Evolutionary conservation across 1,284 basidiomycete genomes (phyloP).

Genomic region (Irpex rosettiformis): DNA sequence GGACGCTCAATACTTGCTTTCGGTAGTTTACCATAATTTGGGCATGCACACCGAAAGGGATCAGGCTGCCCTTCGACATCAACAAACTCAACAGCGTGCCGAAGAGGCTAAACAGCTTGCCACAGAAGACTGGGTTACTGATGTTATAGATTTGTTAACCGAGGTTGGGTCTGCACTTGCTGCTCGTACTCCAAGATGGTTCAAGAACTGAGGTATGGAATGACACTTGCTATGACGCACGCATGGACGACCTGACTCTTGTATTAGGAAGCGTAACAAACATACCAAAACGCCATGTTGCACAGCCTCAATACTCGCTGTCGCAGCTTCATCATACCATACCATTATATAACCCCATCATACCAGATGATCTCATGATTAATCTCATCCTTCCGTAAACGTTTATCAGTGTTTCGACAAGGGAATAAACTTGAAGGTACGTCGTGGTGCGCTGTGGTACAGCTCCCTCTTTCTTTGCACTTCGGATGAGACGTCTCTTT

Average conservation of each 20-base stretch:
- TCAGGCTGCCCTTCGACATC: conserved; percentile 46
- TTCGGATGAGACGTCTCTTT: too few species aligned
- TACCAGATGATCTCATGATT: conserved; percentile 17
- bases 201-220: not conserved
- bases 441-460: conserved; percentile 20
- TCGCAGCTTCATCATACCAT: conserved; percentile 20
- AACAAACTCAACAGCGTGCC: conserved; percentile 39
- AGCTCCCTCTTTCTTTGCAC: too few species aligned
- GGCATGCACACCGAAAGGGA: conserved; percentile 54
- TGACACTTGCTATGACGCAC: not conserved
- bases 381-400: conserved; percentile 13
- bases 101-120: conserved; percentile 38
- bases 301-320: conserved; percentile 21
- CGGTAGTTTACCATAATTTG: conserved; percentile 69
- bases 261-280: not conserved
- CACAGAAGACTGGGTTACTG: conserved; percentile 49
- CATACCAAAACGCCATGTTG: too few species aligned
- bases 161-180: conserved; percentile 56
- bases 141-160: conserved; percentile 55
- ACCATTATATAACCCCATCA: conserved; percentile 22
- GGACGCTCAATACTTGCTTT: conserved; percentile 68
- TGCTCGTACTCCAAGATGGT: conserved; percentile 29
- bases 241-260: not conserved
- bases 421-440: conserved; percentile 21
- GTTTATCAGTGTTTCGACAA: conserved; percentile 17